These are phyloP conservation scores for Periglandula ipomoeae DNA, from an alignment of 2,329 filamentous ascomycete species.

Conservation along the genomic window DNA sequence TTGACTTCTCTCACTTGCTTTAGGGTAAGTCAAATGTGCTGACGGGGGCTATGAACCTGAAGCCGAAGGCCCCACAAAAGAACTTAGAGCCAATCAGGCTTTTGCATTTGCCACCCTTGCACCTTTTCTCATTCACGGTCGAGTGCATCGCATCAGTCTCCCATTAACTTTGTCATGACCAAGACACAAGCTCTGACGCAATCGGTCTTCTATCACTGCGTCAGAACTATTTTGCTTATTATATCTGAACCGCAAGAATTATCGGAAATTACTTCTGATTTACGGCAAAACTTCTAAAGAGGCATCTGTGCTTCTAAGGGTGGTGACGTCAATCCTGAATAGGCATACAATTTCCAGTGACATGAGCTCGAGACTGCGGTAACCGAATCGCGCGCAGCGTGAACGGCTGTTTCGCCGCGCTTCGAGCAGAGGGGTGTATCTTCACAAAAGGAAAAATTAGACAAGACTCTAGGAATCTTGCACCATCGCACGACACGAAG, in stretches of 20 bases:
- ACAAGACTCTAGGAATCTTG: neutral
- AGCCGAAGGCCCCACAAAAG: neutral
- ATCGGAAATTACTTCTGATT: too few species aligned
- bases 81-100: neutral
- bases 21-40: too few species aligned
- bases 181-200: neutral
- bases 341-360: neutral
- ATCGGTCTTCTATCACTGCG: too few species aligned
- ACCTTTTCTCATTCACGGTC: neutral
- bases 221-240: too few species aligned
- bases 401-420: neutral
- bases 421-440: neutral
- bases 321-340: conserved; percentile 1
- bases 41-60: too few species aligned
- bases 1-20: too few species aligned
- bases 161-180: neutral
- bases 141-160: neutral
- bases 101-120: neutral
- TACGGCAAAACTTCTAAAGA: neutral
- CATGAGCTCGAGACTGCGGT: conserved; percentile 1
- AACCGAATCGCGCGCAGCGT: neutral
- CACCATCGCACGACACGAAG: neutral
- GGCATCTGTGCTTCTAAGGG: neutral
- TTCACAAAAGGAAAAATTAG: too few species aligned
- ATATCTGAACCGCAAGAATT: too few species aligned